Base-by-base conservation (phyloP, 2,329 filamentous ascomycete genomes). In the Scedosporium minutisporum region DNA sequence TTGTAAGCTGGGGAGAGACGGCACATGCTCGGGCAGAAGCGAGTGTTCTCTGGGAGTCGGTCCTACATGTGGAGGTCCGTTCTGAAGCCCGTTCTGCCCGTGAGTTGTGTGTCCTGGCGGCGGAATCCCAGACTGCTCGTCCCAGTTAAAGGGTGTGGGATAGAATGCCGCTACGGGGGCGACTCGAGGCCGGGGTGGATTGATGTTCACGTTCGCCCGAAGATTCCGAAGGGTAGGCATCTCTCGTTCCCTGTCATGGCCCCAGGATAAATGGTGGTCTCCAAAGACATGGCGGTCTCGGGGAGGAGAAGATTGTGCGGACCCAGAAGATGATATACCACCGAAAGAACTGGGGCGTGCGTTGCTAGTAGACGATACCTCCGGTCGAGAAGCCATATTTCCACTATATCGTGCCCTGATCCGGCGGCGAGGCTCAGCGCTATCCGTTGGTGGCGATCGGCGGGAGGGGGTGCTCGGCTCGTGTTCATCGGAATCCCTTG, bases 381-480 rank as follows among this genome's bases (percentile, higher is more conserved):
- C 46, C 21, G 18, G 38, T 14, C 57, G 41, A 33, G 51, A 62
- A 4, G 60, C 23, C 60, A 62, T 46, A 9, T 29, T 29, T 12
- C 51, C 60, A 23, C 60, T 62, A 25, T 62, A 57, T 18, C 60
- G 51, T 14, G 60, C 29, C 60, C 60, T 62, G n/a, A 62, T 62
- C 12, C 60, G 60, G 23, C 60, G 60, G 4, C 60, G 60, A 12
- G 53, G 60, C 23, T 58, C 60, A 27, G 33, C 29, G 38, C 6
- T 48, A 44, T 62, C 60, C 14, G 60, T 58, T n/a, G 60, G 60
- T 3, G 60, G 60, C 4, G 60, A 62, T 18, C 60, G 60, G 23
- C 60, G 60, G 16, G 57, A 27, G 7, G 57, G 33, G 38, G 10
- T 21, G 6, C 27, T 59, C 14, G 23, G 18, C 41, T 44, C 57